Evolutionary conservation across 768 basidiomycete species (phyloP).

Genomic region (Cyathus striatus): DNA sequence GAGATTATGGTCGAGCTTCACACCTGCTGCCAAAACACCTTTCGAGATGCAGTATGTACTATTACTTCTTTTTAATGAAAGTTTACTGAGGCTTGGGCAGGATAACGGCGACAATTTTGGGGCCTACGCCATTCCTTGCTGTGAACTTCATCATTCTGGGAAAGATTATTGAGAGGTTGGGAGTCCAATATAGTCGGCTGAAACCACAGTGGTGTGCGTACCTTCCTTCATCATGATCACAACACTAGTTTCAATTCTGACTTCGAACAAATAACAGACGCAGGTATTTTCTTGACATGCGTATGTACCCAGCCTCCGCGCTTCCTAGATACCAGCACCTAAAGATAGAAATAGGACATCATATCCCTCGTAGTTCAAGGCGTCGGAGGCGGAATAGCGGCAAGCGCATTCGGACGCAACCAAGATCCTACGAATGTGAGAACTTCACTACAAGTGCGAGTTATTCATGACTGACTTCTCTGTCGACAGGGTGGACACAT

Average conservation of each 20-base stretch:
- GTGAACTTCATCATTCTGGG: slow-evolving; percentile 59
- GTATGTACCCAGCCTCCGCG: slow-evolving; percentile 10
- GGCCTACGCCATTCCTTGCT: slow-evolving; percentile 52
- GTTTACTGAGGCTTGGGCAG: slow-evolving; percentile 17
- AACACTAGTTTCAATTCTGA: background rate
- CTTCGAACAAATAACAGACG: slow-evolving; percentile 21
- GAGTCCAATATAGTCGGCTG: slow-evolving; percentile 40
- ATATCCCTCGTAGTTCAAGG: slow-evolving; percentile 52
- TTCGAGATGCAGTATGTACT: slow-evolving; percentile 16
- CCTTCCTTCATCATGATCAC: background rate
- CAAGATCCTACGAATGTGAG: slow-evolving; percentile 9
- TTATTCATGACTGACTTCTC: slow-evolving; percentile 3
- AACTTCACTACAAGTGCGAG: background rate
- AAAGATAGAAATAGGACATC: slow-evolving; percentile 27
- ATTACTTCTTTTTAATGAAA: slow-evolving; percentile 2
- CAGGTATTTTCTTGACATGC: slow-evolving; percentile 35
- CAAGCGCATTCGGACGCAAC: slow-evolving; percentile 14
- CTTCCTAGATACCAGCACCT: background rate
- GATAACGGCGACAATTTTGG: slow-evolving; percentile 48
- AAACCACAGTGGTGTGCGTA: slow-evolving; percentile 36
- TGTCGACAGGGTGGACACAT: slow-evolving; percentile 35
- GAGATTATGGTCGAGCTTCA: slow-evolving; percentile 13
- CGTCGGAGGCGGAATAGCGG: slow-evolving; percentile 46
- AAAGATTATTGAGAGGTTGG: slow-evolving; percentile 35
- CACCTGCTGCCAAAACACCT: slow-evolving; percentile 5